Evolutionary conservation across 164 flowering plant genomes (phyloP).

Genomic region (Kingdonia uniflora): DNA sequence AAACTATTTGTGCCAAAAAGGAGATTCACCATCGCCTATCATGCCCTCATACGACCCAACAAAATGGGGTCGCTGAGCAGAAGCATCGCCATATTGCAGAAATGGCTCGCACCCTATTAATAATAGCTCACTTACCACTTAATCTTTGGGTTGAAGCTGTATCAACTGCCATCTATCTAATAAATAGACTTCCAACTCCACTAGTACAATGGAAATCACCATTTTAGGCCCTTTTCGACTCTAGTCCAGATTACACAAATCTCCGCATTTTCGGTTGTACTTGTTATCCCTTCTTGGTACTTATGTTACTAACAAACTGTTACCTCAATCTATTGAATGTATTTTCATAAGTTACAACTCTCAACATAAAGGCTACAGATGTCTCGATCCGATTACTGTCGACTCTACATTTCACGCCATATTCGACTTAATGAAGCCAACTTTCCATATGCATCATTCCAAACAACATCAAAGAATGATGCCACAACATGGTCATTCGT

Average conservation of each 20-base stretch:
- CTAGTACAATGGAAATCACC: neutral
- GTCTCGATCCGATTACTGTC: neutral
- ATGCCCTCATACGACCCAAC: neutral
- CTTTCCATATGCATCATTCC: no score
- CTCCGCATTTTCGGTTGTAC: neutral
- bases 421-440: neutral
- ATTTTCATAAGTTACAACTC: neutral
- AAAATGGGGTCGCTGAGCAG: neutral
- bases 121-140: neutral
- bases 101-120: neutral
- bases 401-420: neutral
- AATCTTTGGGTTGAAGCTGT: neutral
- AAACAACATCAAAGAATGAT: no score
- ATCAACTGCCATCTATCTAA: neutral
- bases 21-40: neutral
- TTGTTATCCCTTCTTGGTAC: neutral
- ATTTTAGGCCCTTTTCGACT: neutral
- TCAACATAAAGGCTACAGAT: neutral
- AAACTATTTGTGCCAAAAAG: neutral
- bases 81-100: neutral
- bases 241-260: neutral
- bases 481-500: no score
- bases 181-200: neutral
- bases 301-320: neutral
- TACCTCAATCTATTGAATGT: neutral